Percentiles rank a stretch among this genome's conserved stretches.
phyloP scores from a whole-genome alignment of 2,329 filamentous ascomycete species.

The Penicillium italicum region DNA sequence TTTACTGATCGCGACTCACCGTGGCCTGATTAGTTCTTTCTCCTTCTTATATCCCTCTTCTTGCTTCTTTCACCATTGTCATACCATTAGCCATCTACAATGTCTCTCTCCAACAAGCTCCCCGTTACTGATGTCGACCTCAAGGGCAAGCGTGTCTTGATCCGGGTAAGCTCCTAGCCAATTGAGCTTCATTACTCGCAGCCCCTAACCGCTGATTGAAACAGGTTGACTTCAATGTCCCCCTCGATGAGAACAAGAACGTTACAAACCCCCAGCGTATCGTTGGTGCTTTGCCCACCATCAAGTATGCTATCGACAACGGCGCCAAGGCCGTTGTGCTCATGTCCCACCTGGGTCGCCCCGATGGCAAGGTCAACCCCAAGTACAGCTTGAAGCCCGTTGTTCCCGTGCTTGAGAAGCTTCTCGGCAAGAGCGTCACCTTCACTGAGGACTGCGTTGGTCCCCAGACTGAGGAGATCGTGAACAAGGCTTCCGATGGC shows the following conservation, averaged over 20 bases:
- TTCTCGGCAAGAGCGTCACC: slow-evolving; percentile 76
- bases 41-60: slow-evolving; percentile 8
- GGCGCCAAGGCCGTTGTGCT: slow-evolving; percentile 89
- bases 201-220: slow-evolving; percentile 9
- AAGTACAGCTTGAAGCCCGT: slow-evolving; percentile 97
- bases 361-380: slow-evolving; percentile 79
- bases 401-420: slow-evolving; percentile 85
- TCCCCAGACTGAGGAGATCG: slow-evolving; percentile 80
- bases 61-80: slow-evolving; percentile 9
- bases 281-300: slow-evolving; percentile 88
- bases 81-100: slow-evolving; percentile 41
- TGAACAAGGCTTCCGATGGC: slow-evolving; percentile 76
- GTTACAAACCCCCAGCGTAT: slow-evolving; percentile 99
- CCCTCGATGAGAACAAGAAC: slow-evolving; percentile 86
- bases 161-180: slow-evolving; percentile 67
- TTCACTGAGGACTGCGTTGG: slow-evolving; percentile 91
- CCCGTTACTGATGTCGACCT: slow-evolving; percentile 94
- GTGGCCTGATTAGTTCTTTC: slow-evolving; percentile 22
- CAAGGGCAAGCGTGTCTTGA: slow-evolving; percentile 97
- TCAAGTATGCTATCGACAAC: slow-evolving; percentile 88
- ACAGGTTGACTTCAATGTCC: slow-evolving; percentile 99
- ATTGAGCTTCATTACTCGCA: slow-evolving; percentile 16
- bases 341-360: slow-evolving; percentile 98
- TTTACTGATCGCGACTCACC: slow-evolving; percentile 24
- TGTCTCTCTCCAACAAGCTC: slow-evolving; percentile 99